Base-by-base conservation (phyloP, 2,329 filamentous ascomycete genomes). In the Ascochyta clinopodiicola region DNA sequence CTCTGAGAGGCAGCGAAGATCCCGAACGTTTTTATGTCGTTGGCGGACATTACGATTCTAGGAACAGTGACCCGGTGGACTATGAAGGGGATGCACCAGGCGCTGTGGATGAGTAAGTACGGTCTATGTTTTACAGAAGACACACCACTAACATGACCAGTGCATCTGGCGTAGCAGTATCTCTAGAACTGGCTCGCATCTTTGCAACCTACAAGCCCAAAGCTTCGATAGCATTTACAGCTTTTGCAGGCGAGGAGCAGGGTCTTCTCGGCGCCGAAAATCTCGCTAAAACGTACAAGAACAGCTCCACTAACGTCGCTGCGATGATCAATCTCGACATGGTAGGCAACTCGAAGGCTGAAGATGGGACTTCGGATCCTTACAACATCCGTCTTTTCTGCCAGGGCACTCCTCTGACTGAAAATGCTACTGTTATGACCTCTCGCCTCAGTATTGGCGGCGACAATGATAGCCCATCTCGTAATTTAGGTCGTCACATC, bases 281-380 rank as follows among this genome's bases (percentile, higher is more conserved):
- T 66, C 72, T 84, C 2, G 82, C 82, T 1, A 76, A 80, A 66
- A 81, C 77, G 0, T 78, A 82, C 59, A 78, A 77, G 24, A 81
- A 82, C 57, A 74, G 75, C 12, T 79, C 74, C 13, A 76, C 78
- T 34, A 79, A 83, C 62, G 78, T 84, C 10, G 81, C 82, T 60
- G 82, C 78, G 10, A 83, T 83, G 75, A 79, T 81, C 61, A 84
- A 79, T 56, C 80, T 82, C 68, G 82, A 85, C 67, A 83, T 84
- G 56, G 78, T 84, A 4, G 82, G 82, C 25, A 61, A 57, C 13
- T 72, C 78, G 1, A 75, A 70, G 4, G 78, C 75, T n/a, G 75
- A 78, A 46, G 73, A 76, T 17, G 79, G 77, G 31, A 68, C 70
- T 22, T 63, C 69, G 35, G 76, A 81, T 62, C 80, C 75, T 12